phyloP scores from a whole-genome alignment of 2,329 filamentous ascomycete genomes.

The Parastagonospora avenae region DNA sequence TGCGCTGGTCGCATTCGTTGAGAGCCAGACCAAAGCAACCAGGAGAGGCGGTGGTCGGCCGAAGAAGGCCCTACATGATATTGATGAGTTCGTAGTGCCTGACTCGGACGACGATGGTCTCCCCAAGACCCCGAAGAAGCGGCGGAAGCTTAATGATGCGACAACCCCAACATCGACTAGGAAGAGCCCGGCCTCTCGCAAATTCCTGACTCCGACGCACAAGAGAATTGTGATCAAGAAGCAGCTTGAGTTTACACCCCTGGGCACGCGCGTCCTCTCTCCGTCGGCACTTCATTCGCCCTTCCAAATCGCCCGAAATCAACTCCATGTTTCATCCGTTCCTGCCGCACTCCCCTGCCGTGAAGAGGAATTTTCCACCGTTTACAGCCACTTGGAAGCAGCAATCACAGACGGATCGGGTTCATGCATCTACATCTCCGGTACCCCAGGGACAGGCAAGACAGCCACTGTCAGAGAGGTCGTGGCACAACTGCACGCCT shows the following conservation, averaged over 20 bases:
- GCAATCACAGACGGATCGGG: slow-evolving; percentile 93
- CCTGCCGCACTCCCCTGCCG: slow-evolving; percentile 88
- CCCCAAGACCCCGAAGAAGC: slow-evolving; percentile 54
- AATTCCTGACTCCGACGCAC: slow-evolving; percentile 67
- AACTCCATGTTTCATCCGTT: slow-evolving; percentile 91
- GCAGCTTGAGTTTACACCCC: slow-evolving; percentile 89
- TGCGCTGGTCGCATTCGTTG: slow-evolving; percentile 68
- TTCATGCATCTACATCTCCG: slow-evolving; percentile 98
- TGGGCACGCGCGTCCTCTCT: slow-evolving; percentile 85
- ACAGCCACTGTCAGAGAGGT: slow-evolving; percentile 97
- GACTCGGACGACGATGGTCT: slow-evolving; percentile 49
- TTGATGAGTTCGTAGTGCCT: slow-evolving; percentile 52
- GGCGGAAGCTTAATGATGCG: slow-evolving; percentile 53
- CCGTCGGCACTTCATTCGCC: slow-evolving; percentile 80
- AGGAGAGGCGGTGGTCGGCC: slow-evolving; percentile 55
- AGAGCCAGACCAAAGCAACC: slow-evolving; percentile 73
- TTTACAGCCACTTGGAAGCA: slow-evolving; percentile 91
- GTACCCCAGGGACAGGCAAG: slow-evolving; percentile 97
- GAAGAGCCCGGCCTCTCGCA: slow-evolving; percentile 55
- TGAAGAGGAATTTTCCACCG: slow-evolving; percentile 86
- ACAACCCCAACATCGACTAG: slow-evolving; percentile 52
- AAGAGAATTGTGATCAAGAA: slow-evolving; percentile 79
- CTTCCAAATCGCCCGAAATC: slow-evolving; percentile 86
- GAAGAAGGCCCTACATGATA: slow-evolving; percentile 41
- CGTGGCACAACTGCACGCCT: slow-evolving; percentile 83